Evolutionary conservation across 2,329 filamentous ascomycete species (phyloP), one percentile per base, ranked within the genome.

Genomic region (Ophiosphaerella herpotricha): DNA sequence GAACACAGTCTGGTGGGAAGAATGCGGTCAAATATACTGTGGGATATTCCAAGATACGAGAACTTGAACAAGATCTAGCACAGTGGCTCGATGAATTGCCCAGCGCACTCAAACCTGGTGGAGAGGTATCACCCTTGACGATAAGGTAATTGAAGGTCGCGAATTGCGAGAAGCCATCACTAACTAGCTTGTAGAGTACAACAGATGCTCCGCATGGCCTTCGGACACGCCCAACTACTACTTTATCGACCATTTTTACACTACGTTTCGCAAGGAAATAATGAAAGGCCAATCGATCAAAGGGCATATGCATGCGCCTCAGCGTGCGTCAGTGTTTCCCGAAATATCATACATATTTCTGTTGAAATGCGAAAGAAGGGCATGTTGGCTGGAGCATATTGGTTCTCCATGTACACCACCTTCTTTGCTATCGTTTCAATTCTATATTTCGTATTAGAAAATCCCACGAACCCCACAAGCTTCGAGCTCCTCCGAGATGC

Each of bases 401-500:
- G 90, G 90, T 93, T 93, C 66, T 88, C 89, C 59, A 84, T 93
- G 67, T 93, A 91, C 67, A 91, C 89, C 2, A 88, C 89, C 13
- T 92, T 91, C 74, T 92, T 91, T 67, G 86, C 88, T 12, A 88
- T 93, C 29, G 77, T 94, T 29, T 90, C 90, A 0, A 77, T 94
- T 39, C 79, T 93, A 1, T 94, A 90, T 66, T 93, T 89, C 66
- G 87, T 89, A 1, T 78, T 91, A 12, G 90, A 93, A 68, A 93
- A 93, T 57, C 88, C 88, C 1, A 85, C 89, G 52, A 90, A 88
- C 64, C 77, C 82, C 4, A 88, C 87, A 1, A 86, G 87, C 5
- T 82, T 87, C 43, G 91, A 96, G 54, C 88, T 97, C 18, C 78
- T 97, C 52, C 87, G 87, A 45, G 93, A 97, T 74, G 93, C 92